phyloP scores from a whole-genome alignment of 208 protist genomes.

The Acanthamoeba sp. region DNA sequence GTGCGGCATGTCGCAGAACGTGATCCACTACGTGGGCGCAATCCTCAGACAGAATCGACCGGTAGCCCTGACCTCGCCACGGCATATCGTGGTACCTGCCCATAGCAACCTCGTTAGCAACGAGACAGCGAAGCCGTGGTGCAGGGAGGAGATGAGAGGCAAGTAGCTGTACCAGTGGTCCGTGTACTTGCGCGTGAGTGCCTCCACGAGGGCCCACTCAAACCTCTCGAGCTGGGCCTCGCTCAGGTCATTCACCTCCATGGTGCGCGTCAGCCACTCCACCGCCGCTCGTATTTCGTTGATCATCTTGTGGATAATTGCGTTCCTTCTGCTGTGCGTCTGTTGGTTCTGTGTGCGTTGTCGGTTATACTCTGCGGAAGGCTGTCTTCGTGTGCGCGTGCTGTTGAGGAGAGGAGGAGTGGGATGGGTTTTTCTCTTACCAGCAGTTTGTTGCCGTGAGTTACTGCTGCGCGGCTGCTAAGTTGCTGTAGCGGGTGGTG shows the following conservation, averaged over 20 bases:
- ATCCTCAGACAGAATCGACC: constrained; percentile 51
- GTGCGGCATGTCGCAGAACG: constrained; percentile 41
- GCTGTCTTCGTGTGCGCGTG: too few species aligned
- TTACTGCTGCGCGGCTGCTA: background rate
- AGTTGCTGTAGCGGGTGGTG: background rate
- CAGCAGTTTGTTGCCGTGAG: background rate
- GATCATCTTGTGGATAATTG: background rate
- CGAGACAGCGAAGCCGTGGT: too few species aligned
- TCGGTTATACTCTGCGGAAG: background rate
- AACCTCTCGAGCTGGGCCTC: background rate
- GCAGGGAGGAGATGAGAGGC: too few species aligned
- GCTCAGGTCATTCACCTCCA: constrained; percentile 26
- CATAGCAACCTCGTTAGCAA: background rate
- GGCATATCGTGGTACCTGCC: constrained; percentile 4
- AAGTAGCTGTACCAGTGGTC: constrained; percentile 11
- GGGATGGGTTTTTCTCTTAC: background rate
- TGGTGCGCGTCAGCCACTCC: constrained; percentile 40
- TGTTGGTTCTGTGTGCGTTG: background rate
- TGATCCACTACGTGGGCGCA: constrained; percentile 34
- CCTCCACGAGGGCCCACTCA: constrained; percentile 45
- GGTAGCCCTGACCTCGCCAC: constrained; percentile 61
- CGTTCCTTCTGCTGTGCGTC: background rate
- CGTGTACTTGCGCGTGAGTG: constrained; percentile 25
- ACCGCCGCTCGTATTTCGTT: constrained; percentile 36
- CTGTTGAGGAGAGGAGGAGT: background rate